Evolutionary conservation across 2,329 filamentous ascomycete genomes (phyloP).

Genomic region (Colletotrichum sp.): DNA sequence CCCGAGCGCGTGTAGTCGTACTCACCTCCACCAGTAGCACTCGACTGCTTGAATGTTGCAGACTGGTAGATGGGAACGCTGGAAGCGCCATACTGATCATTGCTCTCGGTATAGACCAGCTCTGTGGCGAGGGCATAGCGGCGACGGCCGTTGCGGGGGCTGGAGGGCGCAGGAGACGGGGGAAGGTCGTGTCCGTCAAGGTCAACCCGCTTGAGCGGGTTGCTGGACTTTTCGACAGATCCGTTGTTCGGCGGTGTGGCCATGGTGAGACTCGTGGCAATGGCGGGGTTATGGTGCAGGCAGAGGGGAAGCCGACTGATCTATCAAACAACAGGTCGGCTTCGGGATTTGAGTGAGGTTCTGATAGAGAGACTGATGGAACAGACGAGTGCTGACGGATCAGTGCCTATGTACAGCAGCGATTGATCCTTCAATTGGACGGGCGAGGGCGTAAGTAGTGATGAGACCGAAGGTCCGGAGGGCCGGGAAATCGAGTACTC

Average conservation of each 20-base stretch:
- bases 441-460: neutral
- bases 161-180: constrained; percentile 92
- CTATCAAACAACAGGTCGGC: neutral
- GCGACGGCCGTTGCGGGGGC: constrained; percentile 78
- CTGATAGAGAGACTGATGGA: neutral
- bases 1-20: constrained; percentile 99
- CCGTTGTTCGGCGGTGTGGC: constrained; percentile 16
- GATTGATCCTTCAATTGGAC: neutral
- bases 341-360: neutral
- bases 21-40: constrained; percentile 78
- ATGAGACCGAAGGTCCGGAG: neutral
- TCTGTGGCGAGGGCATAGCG: constrained; percentile 96
- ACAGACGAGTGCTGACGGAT: neutral
- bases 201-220: constrained; percentile 67
- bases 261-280: constrained; percentile 8
- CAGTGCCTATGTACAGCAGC: neutral
- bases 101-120: constrained; percentile 93
- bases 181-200: constrained; percentile 85
- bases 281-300: neutral
- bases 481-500: constrained; percentile 9
- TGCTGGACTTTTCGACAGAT: constrained; percentile 23
- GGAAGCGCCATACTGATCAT: constrained; percentile 95
- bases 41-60: constrained; percentile 95
- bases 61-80: constrained; percentile 98
- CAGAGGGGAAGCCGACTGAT: neutral